phyloP scores from a whole-genome alignment of 2,329 filamentous ascomycete genomes.

The Diaporthe velutina region DNA sequence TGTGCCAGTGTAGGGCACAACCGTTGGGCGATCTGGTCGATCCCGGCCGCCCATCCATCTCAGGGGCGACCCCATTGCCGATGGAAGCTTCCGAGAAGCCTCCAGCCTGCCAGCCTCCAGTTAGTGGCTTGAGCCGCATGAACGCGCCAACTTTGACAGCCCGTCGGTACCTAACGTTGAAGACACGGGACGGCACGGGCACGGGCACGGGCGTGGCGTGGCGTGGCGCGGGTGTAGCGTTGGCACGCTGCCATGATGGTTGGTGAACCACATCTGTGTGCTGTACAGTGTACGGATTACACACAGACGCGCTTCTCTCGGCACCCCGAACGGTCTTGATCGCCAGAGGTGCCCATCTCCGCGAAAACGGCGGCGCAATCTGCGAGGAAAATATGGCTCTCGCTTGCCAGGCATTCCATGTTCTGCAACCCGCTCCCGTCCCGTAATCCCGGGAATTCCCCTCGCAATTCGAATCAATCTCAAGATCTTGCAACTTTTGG shows the following conservation, averaged over 20 bases:
- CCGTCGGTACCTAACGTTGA: not conserved
- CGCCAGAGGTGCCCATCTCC: not conserved
- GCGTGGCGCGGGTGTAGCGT: not conserved
- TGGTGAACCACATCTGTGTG: not conserved
- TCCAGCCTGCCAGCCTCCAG: not conserved
- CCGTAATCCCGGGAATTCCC: not conserved
- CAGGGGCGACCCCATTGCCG: not conserved
- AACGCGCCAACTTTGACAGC: conserved; percentile 13
- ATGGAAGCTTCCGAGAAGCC: conserved; percentile 9
- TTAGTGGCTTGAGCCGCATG: not conserved
- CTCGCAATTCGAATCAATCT: conserved; percentile 2
- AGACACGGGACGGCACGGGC: not conserved
- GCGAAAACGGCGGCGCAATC: not conserved
- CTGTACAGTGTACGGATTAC: not conserved
- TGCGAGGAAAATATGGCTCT: conserved; percentile 2
- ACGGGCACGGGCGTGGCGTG: not conserved
- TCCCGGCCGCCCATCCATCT: not conserved
- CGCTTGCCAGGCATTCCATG: not conserved
- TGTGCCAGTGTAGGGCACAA: not conserved
- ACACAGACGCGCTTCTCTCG: not conserved
- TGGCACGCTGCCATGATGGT: conserved; percentile 3
- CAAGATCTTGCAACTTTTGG: not conserved
- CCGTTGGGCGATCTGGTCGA: conserved; percentile 14
- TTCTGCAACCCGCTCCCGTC: not conserved
- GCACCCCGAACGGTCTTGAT: not conserved